These are phyloP conservation scores for Mycogone perniciosa DNA, from an alignment of 2,329 filamentous ascomycete genomes.

Conservation along the genomic window DNA sequence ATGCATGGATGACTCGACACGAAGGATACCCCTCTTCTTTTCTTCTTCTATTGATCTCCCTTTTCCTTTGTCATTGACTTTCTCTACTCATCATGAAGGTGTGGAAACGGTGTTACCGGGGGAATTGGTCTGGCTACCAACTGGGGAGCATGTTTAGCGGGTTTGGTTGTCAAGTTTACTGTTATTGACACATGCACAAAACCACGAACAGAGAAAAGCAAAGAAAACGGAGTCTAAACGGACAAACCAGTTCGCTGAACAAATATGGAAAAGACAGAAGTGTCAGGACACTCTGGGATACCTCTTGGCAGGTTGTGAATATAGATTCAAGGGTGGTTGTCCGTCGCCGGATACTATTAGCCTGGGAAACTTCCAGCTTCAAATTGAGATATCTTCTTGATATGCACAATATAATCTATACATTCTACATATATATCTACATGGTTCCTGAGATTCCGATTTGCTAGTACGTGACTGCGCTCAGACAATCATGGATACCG, in stretches of 20 bases:
- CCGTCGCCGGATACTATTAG: slow-evolving; percentile 34
- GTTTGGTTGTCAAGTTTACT: not conserved
- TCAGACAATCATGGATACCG: not conserved
- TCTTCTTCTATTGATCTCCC: slow-evolving; percentile 20
- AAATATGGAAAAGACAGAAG: slow-evolving; percentile 19
- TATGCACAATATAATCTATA: not conserved
- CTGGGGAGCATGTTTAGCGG: slow-evolving; percentile 7
- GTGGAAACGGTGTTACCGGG: slow-evolving; percentile 3
- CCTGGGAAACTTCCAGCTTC: slow-evolving; percentile 4
- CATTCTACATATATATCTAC: not conserved
- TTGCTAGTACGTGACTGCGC: not conserved
- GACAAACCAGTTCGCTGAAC: slow-evolving; percentile 13
- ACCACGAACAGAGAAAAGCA: slow-evolving; percentile 13
- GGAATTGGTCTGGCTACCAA: slow-evolving; percentile 20
- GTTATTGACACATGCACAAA: slow-evolving; percentile 11
- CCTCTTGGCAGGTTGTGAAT: slow-evolving; percentile 24
- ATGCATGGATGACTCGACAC: slow-evolving; percentile 39
- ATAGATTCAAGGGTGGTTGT: slow-evolving; percentile 36
- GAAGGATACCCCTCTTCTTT: slow-evolving; percentile 38
- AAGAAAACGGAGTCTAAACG: slow-evolving; percentile 2
- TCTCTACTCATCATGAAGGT: slow-evolving; percentile 9
- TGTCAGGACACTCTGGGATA: slow-evolving; percentile 18
- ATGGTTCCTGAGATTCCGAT: not conserved
- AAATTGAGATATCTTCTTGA: slow-evolving; percentile 1
- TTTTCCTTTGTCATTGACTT: slow-evolving; percentile 17